These are phyloP conservation scores for Phialophora chinensis DNA, from an alignment of 2,329 filamentous ascomycete genomes.

Conservation along the genomic window DNA sequence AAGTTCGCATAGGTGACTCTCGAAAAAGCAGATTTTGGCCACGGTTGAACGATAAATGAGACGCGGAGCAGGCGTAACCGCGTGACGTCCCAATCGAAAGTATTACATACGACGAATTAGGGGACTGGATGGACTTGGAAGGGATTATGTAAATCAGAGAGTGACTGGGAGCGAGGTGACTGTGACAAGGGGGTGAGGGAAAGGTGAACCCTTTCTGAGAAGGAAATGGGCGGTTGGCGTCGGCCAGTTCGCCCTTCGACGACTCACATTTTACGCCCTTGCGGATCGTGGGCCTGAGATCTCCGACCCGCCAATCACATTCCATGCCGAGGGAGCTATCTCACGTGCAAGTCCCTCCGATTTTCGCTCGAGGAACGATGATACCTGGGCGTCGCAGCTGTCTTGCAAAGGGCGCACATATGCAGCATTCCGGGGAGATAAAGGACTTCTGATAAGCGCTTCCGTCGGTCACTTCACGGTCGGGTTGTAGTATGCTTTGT, in stretches of 20 bases:
- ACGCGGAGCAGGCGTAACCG: slow-evolving; percentile 2
- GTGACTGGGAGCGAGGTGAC: slow-evolving; percentile 1
- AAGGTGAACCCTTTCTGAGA: not conserved
- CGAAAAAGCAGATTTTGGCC: not conserved
- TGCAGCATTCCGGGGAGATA: not conserved
- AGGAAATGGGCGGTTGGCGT: slow-evolving; percentile 27
- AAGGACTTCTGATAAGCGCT: not conserved
- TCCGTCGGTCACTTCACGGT: not conserved
- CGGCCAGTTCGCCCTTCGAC: slow-evolving; percentile 4
- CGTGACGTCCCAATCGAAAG: slow-evolving; percentile 17
- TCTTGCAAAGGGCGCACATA: not conserved
- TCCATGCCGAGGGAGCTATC: not conserved
- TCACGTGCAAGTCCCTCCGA: not conserved
- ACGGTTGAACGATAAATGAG: not conserved
- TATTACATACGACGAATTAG: slow-evolving; percentile 21
- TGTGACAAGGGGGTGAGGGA: not conserved
- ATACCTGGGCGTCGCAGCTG: not conserved
- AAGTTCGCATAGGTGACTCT: not conserved
- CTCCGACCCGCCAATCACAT: slow-evolving; percentile 20
- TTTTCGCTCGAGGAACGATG: not conserved
- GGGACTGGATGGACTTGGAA: slow-evolving; percentile 13
- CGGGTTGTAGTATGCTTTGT: not conserved
- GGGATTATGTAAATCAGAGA: slow-evolving; percentile 20
- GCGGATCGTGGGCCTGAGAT: slow-evolving; percentile 20
- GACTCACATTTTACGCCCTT: not conserved